Conservation (phyloP, 2,329 filamentous ascomycete species). For the Cladosporium sp. region DNA sequence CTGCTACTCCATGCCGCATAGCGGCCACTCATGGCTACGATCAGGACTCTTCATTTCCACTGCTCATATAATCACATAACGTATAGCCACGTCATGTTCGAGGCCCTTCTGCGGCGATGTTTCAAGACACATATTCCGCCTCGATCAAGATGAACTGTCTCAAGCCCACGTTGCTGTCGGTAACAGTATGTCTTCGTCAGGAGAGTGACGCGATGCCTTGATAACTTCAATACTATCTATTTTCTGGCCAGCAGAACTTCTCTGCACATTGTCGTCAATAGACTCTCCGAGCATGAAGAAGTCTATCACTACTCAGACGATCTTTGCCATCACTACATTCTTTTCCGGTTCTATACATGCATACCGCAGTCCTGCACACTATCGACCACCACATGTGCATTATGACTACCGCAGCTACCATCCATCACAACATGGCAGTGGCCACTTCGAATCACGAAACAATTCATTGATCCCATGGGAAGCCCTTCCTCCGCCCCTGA, state of each 20-base stretch:
- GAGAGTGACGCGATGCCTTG: neutral
- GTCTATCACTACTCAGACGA: neutral
- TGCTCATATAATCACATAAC: neutral
- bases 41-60: neutral
- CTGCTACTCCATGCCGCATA: neutral
- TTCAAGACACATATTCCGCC: conserved; percentile 16
- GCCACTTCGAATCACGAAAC: conserved; percentile 3
- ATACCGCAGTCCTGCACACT: conserved; percentile 3
- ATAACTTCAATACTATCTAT: neutral
- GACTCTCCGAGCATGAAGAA: neutral
- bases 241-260: neutral
- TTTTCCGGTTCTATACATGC: conserved; percentile 8
- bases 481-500: neutral
- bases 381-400: neutral
- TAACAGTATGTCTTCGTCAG: conserved; percentile 4
- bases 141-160: neutral
- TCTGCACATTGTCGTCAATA: neutral
- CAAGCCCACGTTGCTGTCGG: neutral
- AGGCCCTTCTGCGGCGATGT: neutral
- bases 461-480: conserved; percentile 9
- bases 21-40: neutral
- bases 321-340: conserved; percentile 1
- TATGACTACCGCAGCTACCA: conserved; percentile 17
- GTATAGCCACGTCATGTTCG: neutral
- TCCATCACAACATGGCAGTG: conserved; percentile 9